phyloP scores from a whole-genome alignment of 176 grass and related monocot genomes.

The Canna indica region DNA sequence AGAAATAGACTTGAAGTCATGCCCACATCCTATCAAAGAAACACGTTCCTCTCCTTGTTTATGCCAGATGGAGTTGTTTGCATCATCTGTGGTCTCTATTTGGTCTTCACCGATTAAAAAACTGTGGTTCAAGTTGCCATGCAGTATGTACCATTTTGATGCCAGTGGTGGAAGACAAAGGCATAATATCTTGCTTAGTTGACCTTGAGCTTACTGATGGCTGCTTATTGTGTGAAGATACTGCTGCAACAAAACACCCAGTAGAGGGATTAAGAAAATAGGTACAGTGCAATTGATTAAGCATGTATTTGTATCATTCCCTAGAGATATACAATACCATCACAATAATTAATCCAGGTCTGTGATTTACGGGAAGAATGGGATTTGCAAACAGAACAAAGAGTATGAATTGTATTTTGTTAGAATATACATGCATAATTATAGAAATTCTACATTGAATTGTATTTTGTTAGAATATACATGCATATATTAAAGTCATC shows the following conservation, averaged over 20 bases:
- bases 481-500: no score
- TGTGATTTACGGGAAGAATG: no score
- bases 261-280: constrained; percentile 69
- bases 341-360: no score
- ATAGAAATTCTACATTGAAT: no score
- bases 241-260: constrained; percentile 66
- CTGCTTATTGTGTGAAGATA: constrained; percentile 28
- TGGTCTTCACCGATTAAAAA: background rate
- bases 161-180: background rate
- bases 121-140: background rate
- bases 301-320: no score
- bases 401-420: no score
- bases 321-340: no score
- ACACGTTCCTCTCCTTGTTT: background rate
- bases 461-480: no score
- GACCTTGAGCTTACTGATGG: background rate
- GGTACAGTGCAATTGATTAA: no score
- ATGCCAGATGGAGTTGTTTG: background rate
- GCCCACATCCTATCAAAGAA: background rate
- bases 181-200: background rate
- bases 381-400: no score
- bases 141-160: background rate
- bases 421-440: no score
- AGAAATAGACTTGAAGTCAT: background rate
- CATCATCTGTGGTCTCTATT: background rate